phyloP scores from a whole-genome alignment of 352 stramenopile species.

The Globisporangium alternatum region DNA sequence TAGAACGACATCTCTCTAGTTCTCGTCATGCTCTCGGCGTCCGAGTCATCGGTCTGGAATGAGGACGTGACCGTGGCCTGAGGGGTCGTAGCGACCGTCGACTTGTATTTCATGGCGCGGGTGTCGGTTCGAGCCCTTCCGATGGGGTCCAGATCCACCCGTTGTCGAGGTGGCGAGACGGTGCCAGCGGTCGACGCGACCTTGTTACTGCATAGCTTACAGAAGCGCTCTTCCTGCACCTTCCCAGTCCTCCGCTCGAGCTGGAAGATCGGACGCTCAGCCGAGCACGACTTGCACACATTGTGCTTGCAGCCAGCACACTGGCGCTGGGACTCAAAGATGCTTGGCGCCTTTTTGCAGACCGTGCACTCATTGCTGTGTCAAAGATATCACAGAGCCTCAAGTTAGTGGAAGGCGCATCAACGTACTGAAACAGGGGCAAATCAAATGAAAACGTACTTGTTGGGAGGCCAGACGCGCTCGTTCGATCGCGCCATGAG shows the following conservation, averaged over 20 bases:
- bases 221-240: constrained; percentile 6
- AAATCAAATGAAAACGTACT: neutral
- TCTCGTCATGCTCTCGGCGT: neutral
- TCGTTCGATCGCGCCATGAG: neutral
- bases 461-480: constrained; percentile 1
- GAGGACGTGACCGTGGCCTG: constrained; percentile 6
- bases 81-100: neutral
- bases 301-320: constrained; percentile 5
- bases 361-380: constrained; percentile 8
- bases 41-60: constrained; percentile 11
- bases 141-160: constrained; percentile 1
- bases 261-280: constrained; percentile 1
- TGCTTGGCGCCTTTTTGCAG: constrained; percentile 13
- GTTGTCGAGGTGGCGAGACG: neutral
- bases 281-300: constrained; percentile 12
- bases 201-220: constrained; percentile 15
- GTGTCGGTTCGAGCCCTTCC: neutral
- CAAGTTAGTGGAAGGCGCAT: neutral
- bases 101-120: neutral
- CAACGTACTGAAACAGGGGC: neutral
- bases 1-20: neutral
- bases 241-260: neutral
- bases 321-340: constrained; percentile 10
- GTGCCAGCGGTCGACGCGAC: constrained; percentile 3
- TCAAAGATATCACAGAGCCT: constrained; percentile 3